Base-by-base conservation (phyloP, 1,284 basidiomycete genomes). In the Limonomyces culmigenus region DNA sequence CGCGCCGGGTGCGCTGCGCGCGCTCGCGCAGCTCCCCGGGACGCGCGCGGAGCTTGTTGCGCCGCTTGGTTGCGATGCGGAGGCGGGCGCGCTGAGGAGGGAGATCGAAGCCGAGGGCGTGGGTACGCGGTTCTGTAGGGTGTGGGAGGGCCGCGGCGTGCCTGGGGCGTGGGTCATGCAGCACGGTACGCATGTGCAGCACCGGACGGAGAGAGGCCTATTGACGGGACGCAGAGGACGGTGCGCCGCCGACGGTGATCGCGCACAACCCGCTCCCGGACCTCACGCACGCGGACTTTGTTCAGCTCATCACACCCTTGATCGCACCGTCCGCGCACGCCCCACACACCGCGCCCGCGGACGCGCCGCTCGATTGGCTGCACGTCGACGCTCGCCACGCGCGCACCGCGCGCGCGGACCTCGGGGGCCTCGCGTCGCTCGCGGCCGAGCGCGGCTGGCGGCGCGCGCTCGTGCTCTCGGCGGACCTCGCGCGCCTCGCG, bases 211-310 rank as follows among this genome's bases (percentile, higher is more conserved):
- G 23, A 1, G 34, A 23, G 16, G 13, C 35, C 14, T 32, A 8
- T 16, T 32, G 8, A 17, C 23, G 23, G 8, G 6, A 32, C 15
- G 16, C 44, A 77, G 75, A 58, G 30, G 71, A 79, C 43, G 63
- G 63, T 32, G 64, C 69, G 47, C 55, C 65, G 5, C 66, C 68
- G 23, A 73, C 78, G 4, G 73, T 85, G 34, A 70, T 85, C 45
- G 83, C 86, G 53, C 80, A 86, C 52, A 86, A 85, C 46, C 81
- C 83, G 2, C 60, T 86, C 4, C 81, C 80, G 1, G 81, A 86
- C 45, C 70, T 85, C 41, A 75, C 78, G 0, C 81, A 85, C 43
- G 81, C 85, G 42, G 81, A 86, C 44, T 86, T 86, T 44, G 70
- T 86, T 21, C 67, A 74, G 3, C 57, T 81, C 23, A 60, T 85